Conservation (phyloP, 208 protist genomes). For the Blastocrithidia nonstop region DNA sequence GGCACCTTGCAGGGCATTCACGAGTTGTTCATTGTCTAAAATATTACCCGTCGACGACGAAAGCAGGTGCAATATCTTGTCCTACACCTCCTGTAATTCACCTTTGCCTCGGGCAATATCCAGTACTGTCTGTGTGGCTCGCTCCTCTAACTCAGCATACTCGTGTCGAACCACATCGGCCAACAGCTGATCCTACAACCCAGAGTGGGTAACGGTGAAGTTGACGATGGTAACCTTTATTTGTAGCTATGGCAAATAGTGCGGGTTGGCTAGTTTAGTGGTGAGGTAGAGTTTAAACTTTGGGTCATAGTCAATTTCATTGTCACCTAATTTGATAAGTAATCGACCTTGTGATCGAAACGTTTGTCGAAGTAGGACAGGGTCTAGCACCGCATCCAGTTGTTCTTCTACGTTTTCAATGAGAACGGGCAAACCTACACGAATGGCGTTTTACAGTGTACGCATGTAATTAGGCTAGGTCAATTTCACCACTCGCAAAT, state of each 20-base stretch:
- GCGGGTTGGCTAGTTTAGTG: conserved; percentile 90
- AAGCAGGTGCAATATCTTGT: conserved; percentile 88
- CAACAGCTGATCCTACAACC: conserved; percentile 89
- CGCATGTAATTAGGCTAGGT: conserved; percentile 85
- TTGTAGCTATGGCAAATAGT: conserved; percentile 92
- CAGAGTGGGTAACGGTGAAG: conserved; percentile 89
- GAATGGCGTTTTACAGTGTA: conserved; percentile 89
- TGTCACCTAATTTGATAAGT: conserved; percentile 89
- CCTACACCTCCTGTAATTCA: conserved; percentile 88
- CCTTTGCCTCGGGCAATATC: conserved; percentile 90
- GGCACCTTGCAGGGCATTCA: conserved; percentile 87
- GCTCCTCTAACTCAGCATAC: conserved; percentile 84
- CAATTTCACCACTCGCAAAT: conserved; percentile 88
- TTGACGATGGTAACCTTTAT: conserved; percentile 90
- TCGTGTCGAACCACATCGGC: conserved; percentile 86
- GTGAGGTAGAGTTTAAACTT: conserved; percentile 94
- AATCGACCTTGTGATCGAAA: conserved; percentile 82
- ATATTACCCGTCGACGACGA: conserved; percentile 89
- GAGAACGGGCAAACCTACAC: conserved; percentile 89
- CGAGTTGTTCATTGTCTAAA: conserved; percentile 92
- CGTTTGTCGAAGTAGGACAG: conserved; percentile 90
- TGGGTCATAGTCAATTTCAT: conserved; percentile 89
- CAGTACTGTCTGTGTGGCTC: conserved; percentile 84
- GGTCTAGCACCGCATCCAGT: conserved; percentile 93
- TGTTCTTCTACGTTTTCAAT: conserved; percentile 93